Base-by-base conservation (phyloP, 768 basidiomycete genomes). In the Hemileccinum impolitum region DNA sequence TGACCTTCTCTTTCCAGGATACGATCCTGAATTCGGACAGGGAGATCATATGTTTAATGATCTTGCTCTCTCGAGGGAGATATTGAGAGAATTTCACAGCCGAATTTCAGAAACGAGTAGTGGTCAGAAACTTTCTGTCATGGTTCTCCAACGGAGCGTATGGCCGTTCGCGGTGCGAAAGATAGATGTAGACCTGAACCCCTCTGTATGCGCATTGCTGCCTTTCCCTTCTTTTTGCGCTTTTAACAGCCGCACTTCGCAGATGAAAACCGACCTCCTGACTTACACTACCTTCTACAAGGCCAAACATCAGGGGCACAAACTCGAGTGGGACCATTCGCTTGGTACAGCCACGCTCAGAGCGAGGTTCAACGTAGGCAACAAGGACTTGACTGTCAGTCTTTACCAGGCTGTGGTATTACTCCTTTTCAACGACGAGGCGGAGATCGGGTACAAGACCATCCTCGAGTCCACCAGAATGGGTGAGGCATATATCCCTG, bases 41-140 rank as follows among this genome's bases (percentile, higher is more conserved):
- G 92, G 93, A 43, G 90, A 93, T 58, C 83, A 91, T 35, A 95
- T 98, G 95, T 95, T 97, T 73, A 93, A 84, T 52, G 94, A 95
- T 61, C 72, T 95, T 3, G 79, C 81, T 0, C 71, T 91, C 15
- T 94, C 91, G 1, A 68, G 81, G 44, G 91, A 94, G 48, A 63
- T 81, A 18, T 80, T 91, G 76, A 63, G 66, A 0, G 85, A 86
- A 52, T 90, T 82, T 67, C 77, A 83, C 49, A 59, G 69, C 23
- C 75, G 78, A 56, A 57, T 77, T 31, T 41, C 64, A 10, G 56
- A 67, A 45, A 64, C 69, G 23, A 74, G 64, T 48, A 50, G 69
- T 0, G 74, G 72, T 6, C 72, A 70, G 49, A 82, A 77, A 53
- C 70, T 94, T 31, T 78, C 75, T 30, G 88, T 84, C 12, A 85